phyloP scores from a whole-genome alignment of 2,329 filamentous ascomycete genomes.

The Coniochaeta sp. region DNA sequence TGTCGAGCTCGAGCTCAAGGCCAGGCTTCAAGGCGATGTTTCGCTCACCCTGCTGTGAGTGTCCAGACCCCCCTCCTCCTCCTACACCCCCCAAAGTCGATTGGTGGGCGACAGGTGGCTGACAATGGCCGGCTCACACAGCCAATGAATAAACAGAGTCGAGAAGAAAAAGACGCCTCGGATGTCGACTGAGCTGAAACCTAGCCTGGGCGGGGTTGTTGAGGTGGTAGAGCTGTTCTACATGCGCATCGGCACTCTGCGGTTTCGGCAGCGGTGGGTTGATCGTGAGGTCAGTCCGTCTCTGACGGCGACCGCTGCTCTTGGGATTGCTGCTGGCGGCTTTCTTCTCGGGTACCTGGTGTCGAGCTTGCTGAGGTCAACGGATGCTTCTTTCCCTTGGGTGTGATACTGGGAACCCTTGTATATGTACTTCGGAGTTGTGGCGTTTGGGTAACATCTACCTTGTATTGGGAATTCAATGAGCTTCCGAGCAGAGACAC shows the following conservation, averaged over 20 bases:
- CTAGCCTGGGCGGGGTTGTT: constrained; percentile 11
- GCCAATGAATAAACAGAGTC: constrained; percentile 12
- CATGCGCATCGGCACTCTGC: constrained; percentile 23
- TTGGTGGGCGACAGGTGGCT: background rate
- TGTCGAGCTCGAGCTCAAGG: constrained; percentile 70
- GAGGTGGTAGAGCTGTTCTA: constrained; percentile 20
- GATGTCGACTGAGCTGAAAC: constrained; percentile 16
- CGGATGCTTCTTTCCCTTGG: background rate
- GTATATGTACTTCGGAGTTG: background rate
- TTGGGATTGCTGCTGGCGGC: constrained; percentile 13
- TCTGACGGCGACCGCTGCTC: constrained; percentile 14
- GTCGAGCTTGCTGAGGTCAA: constrained; percentile 1
- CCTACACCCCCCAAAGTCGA: too few species aligned
- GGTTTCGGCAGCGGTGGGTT: constrained; percentile 22
- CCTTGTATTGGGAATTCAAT: too few species aligned
- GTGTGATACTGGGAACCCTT: background rate
- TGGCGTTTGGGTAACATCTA: background rate
- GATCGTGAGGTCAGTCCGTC: constrained; percentile 18
- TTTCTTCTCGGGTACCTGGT: constrained; percentile 14
- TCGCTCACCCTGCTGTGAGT: constrained; percentile 62
- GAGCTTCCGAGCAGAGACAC: too few species aligned
- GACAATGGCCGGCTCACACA: constrained; percentile 1
- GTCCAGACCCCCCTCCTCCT: background rate
- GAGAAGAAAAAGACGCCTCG: constrained; percentile 16
- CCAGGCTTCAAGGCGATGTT: constrained; percentile 70